phyloP scores from a whole-genome alignment of 2,329 filamentous ascomycete species.

The Sordariomycetes sp. region DNA sequence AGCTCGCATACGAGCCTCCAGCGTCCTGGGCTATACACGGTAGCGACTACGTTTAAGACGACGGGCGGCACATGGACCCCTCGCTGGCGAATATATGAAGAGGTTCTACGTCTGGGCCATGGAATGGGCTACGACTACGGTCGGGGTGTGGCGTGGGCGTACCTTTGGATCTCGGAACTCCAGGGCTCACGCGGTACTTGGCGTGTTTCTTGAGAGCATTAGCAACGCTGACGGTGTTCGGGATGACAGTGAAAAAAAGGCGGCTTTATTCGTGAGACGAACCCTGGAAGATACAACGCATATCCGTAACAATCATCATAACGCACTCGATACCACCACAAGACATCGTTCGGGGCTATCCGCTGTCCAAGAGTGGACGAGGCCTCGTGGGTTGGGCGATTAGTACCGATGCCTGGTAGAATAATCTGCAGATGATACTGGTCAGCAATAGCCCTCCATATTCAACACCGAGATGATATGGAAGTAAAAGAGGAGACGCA shows the following conservation, averaged over 20 bases:
- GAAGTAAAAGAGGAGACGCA: slow-evolving; percentile 7
- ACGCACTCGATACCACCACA: neutral
- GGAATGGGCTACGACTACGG: neutral
- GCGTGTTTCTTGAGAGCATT: slow-evolving; percentile 1
- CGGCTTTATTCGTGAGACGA: slow-evolving; percentile 12
- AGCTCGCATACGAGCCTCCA: neutral
- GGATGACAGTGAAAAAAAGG: neutral
- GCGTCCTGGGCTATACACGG: neutral
- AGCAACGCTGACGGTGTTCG: neutral
- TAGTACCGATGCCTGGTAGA: slow-evolving; percentile 24
- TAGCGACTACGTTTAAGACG: neutral
- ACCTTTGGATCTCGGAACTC: neutral
- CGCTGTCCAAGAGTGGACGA: neutral
- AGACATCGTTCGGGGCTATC: neutral
- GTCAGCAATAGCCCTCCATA: neutral
- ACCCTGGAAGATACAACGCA: slow-evolving; percentile 9
- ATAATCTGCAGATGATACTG: slow-evolving; percentile 14
- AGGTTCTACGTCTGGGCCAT: neutral
- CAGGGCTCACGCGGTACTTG: neutral
- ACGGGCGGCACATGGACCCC: neutral
- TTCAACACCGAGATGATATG: neutral
- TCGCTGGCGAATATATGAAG: neutral
- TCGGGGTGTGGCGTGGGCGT: neutral
- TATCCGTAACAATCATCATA: neutral
- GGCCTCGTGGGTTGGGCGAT: neutral